phyloP scores from a whole-genome alignment of 208 protist genomes.

The Dictyostelium gargantuum region DNA sequence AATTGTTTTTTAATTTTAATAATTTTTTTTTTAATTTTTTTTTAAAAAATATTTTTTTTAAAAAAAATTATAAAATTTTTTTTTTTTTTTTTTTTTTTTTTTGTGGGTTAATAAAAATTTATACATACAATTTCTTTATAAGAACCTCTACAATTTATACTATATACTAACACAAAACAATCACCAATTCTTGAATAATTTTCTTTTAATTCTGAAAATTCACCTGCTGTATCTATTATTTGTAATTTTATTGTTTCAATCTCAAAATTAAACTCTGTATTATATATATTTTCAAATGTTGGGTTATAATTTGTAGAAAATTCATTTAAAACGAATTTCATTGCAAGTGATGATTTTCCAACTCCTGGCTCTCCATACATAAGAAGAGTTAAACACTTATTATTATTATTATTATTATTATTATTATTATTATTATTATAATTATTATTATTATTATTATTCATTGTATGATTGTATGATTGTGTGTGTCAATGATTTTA shows the following conservation, averaged over 20 bases:
- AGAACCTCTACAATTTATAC: conserved; percentile 67
- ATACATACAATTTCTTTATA: conserved; percentile 80
- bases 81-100: neutral
- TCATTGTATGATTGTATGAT: neutral
- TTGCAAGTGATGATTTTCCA: conserved; percentile 83
- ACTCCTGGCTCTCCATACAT: conserved; percentile 82
- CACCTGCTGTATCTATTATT: conserved; percentile 84
- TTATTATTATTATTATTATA: neutral
- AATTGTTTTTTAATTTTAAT: no score
- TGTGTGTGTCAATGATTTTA: no score
- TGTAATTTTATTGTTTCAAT: conserved; percentile 78
- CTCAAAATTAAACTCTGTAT: conserved; percentile 85
- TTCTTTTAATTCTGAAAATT: conserved; percentile 78
- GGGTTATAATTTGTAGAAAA: conserved; percentile 81
- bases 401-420: neutral
- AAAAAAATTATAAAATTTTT: neutral
- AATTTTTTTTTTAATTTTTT: no score
- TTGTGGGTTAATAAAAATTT: neutral
- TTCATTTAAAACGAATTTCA: conserved; percentile 40
- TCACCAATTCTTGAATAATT: conserved; percentile 74
- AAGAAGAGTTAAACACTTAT: neutral
- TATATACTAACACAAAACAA: conserved; percentile 80
- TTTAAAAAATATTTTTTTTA: neutral
- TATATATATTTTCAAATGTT: conserved; percentile 88
- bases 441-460: neutral